Evolutionary conservation across 345 rosid species (phyloP).

Genomic region (Salix viminalis): DNA sequence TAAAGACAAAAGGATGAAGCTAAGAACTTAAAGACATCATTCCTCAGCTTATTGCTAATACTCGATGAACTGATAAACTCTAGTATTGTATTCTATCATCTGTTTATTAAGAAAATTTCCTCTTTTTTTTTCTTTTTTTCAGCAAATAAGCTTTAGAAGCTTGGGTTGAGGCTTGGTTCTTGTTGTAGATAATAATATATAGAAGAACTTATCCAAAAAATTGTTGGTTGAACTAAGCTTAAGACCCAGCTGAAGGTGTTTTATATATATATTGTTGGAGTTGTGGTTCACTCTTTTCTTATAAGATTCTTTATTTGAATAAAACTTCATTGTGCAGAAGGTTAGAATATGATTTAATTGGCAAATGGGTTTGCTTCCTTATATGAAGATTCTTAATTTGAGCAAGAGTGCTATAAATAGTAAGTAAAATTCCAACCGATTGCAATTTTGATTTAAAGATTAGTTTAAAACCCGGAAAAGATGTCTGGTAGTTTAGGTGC

Average conservation of each 20-base stretch:
- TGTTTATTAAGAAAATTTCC: too few species aligned
- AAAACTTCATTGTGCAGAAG: neutral
- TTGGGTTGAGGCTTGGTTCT: neutral
- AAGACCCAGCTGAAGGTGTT: neutral
- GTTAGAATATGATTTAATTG: neutral
- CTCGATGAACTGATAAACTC: neutral
- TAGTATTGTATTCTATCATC: too few species aligned
- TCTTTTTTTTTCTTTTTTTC: too few species aligned
- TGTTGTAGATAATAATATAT: neutral
- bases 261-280: neutral
- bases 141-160: neutral
- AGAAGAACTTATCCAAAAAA: neutral
- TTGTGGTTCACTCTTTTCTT: slow-evolving; percentile 10
- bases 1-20: neutral
- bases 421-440: slow-evolving; percentile 17
- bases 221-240: neutral
- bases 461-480: slow-evolving; percentile 37
- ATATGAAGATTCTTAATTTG: slow-evolving; percentile 9
- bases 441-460: slow-evolving; percentile 16
- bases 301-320: slow-evolving; percentile 22
- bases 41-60: neutral
- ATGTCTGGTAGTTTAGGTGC: slow-evolving; percentile 43
- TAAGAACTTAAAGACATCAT: neutral
- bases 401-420: neutral
- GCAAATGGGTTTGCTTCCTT: neutral